phyloP scores from a whole-genome alignment of 805 yeast genomes.

The Candida pini region DNA sequence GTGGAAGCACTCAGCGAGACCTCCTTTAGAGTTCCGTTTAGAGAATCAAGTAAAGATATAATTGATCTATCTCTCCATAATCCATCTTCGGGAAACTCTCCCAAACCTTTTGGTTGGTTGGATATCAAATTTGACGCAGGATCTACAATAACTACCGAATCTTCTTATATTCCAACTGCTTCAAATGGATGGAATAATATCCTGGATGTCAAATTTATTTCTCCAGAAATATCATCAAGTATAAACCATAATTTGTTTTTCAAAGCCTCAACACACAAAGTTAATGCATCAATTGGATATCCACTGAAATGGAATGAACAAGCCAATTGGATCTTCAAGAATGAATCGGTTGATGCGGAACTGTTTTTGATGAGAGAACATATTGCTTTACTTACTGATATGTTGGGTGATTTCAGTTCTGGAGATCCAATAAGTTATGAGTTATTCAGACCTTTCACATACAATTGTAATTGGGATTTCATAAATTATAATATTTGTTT shows the following conservation, averaged over 20 bases:
- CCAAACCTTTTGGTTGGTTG: constrained; percentile 92
- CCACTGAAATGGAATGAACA: constrained; percentile 84
- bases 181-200: constrained; percentile 50
- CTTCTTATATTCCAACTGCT: constrained; percentile 47
- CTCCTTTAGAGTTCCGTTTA: constrained; percentile 68
- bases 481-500: constrained; percentile 53
- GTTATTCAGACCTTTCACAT: constrained; percentile 65
- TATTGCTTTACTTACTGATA: constrained; percentile 62
- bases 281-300: constrained; percentile 54
- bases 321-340: constrained; percentile 60
- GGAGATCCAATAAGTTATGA: constrained; percentile 73
- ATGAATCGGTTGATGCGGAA: constrained; percentile 46
- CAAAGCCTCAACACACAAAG: constrained; percentile 49
- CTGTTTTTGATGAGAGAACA: constrained; percentile 80
- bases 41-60: constrained; percentile 78
- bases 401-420: constrained; percentile 68
- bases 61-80: constrained; percentile 10
- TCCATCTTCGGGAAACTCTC: constrained; percentile 13
- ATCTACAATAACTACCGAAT: constrained; percentile 41
- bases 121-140: constrained; percentile 59
- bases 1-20: constrained; percentile 59
- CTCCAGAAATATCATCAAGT: constrained; percentile 69
- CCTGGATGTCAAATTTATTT: constrained; percentile 38
- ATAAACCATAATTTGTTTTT: constrained; percentile 83
- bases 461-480: constrained; percentile 56